Evolutionary conservation across 2,329 filamentous ascomycete species (phyloP).

Genomic region (Aspergillus japonicus): DNA sequence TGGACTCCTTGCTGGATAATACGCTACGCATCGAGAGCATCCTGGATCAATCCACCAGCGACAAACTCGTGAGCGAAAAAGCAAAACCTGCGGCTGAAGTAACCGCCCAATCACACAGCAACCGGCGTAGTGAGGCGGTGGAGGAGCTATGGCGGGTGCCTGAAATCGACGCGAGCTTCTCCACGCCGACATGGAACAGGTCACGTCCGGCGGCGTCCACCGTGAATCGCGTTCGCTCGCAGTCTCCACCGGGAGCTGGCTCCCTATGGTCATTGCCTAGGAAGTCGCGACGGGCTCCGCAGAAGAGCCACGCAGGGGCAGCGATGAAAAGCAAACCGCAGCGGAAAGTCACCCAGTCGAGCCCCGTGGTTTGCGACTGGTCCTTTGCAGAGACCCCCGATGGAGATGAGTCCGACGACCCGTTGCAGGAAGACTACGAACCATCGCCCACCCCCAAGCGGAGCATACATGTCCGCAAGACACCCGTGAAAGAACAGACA

Average conservation of each 20-base stretch:
- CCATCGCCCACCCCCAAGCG: slow-evolving; percentile 32
- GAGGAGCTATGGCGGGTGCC: slow-evolving; percentile 34
- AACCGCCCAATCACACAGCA: slow-evolving; percentile 15
- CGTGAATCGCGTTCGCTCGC: slow-evolving; percentile 19
- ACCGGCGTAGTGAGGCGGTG: slow-evolving; percentile 15
- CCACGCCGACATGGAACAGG: slow-evolving; percentile 24
- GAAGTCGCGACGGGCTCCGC: slow-evolving; percentile 18
- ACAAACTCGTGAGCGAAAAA: slow-evolving; percentile 18
- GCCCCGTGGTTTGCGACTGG: slow-evolving; percentile 35
- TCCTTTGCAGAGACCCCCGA: slow-evolving; percentile 36
- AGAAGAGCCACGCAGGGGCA: slow-evolving; percentile 23
- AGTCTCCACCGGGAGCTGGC: slow-evolving; percentile 35
- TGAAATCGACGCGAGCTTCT: slow-evolving; percentile 28
- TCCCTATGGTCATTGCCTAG: slow-evolving; percentile 40
- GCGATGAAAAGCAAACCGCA: slow-evolving; percentile 17
- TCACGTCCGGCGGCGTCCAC: slow-evolving; percentile 16
- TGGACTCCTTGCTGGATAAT: slow-evolving; percentile 24
- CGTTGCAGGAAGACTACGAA: slow-evolving; percentile 37
- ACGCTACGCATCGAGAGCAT: slow-evolving; percentile 17
- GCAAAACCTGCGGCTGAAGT: slow-evolving; percentile 16
- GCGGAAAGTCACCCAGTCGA: slow-evolving; percentile 28
- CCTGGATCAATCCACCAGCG: slow-evolving; percentile 4
- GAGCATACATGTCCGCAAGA: slow-evolving; percentile 22
- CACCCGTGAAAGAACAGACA: slow-evolving; percentile 1
- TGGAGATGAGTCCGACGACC: slow-evolving; percentile 44